Base-by-base conservation (phyloP, 2,329 filamentous ascomycete genomes). In the Tympanopsis confertula region DNA sequence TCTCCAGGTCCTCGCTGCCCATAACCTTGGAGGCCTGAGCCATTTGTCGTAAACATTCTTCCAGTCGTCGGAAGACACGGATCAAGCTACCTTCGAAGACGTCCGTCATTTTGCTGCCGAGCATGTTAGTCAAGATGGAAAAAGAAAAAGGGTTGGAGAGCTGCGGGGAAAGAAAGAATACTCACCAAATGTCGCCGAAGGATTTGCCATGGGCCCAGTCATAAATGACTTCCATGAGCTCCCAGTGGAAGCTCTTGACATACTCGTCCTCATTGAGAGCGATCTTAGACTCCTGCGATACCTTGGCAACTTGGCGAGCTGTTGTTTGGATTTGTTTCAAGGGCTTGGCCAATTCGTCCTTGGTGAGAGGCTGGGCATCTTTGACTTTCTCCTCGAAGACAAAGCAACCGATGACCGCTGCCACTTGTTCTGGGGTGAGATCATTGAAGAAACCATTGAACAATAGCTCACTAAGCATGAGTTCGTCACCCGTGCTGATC, bases 401-500 rank as follows among this genome's bases (percentile, higher is more conserved):
- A 63, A 98, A 96, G 53, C 86, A 88, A 50, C 86, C 93, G 41
- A 98, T 70, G 4, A 88, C 77, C 0, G 89, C 75, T 1, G 91
- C 91, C 49, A 82, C 85, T 46, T 89, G 74, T 57, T 96, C 89
- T 0, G 91, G 87, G 0, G 79, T 79, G 32, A 96, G 66, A 53
- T 95, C 88, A 55, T 96, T 98, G 72, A 98, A 98, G 70, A 95
- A 96, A 28, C 88, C 78, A 58, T 96, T 93, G 61, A 98, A 96
- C 1, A 98, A 72, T 19, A 98, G 69, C 59, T 98, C 91, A 12
- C 85, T 87, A 4, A 98, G 72, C 45, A 98, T 78, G 30, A 98
- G 69, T 57, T 98, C 93, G 52, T 98, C 91, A 24, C 89, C 91
- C 47, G 81, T 76, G 2, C 75, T 81, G 46, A 98, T 96, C 62